Percentiles rank a stretch among this genome's conserved stretches.
Evolutionary conservation across 2,329 filamentous ascomycete genomes (phyloP).

Genomic region (Ophiostoma tasmaniense): DNA sequence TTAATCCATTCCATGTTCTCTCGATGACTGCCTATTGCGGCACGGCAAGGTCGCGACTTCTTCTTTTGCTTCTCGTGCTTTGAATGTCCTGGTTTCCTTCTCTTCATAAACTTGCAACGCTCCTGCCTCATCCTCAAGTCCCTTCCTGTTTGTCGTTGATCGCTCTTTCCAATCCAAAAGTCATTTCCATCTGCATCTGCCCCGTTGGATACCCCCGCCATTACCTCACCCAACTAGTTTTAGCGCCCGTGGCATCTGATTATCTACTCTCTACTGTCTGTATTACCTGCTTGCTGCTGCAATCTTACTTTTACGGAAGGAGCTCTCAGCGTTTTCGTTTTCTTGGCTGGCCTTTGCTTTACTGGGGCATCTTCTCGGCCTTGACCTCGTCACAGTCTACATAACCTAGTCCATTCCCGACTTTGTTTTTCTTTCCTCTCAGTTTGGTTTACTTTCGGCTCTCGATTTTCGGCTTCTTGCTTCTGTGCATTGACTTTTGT

Average conservation of each 20-base stretch:
- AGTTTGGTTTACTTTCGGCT: background rate
- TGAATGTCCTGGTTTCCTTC: background rate
- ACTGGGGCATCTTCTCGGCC: background rate
- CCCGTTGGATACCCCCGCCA: background rate
- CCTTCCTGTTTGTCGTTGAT: background rate
- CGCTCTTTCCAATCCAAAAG: too few relatives aligned
- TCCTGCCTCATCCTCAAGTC: background rate
- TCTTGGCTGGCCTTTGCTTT: background rate
- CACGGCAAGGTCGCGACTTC: background rate
- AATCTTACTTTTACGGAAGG: background rate
- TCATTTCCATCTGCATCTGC: background rate
- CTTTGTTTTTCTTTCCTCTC: background rate
- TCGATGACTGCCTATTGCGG: background rate
- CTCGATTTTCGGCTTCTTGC: background rate
- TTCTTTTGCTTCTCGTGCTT: background rate
- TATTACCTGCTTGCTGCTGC: background rate
- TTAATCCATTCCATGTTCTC: background rate
- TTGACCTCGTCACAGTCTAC: background rate
- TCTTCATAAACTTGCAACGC: background rate
- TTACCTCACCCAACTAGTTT: background rate
- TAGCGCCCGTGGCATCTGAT: conserved; percentile 2
- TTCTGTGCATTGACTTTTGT: background rate
- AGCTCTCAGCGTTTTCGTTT: background rate
- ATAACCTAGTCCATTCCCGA: background rate
- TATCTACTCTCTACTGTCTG: too few relatives aligned